These are phyloP conservation scores for Fusarium sp. DNA, from an alignment of 2,329 filamentous ascomycete species.

Conservation along the genomic window DNA sequence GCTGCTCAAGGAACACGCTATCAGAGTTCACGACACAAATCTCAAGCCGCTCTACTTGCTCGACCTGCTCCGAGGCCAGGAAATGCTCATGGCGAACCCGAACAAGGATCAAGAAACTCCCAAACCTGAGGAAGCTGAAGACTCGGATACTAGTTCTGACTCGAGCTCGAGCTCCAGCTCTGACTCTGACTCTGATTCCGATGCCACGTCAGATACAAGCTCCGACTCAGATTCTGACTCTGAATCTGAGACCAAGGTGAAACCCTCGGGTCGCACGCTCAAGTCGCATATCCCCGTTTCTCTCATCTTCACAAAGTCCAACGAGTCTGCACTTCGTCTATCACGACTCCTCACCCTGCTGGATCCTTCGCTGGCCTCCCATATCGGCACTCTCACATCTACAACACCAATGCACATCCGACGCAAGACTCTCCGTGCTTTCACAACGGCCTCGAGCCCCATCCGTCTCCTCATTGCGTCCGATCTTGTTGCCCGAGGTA, in stretches of 20 bases:
- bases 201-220: conserved; percentile 39
- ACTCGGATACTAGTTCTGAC: conserved; percentile 48
- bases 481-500: conserved; percentile 90
- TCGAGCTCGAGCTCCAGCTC: conserved; percentile 47
- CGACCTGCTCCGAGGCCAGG: conserved; percentile 72
- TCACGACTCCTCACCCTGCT: conserved; percentile 79
- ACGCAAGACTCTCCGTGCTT: conserved; percentile 74
- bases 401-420: conserved; percentile 79
- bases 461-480: conserved; percentile 86
- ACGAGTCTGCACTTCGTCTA: conserved; percentile 88
- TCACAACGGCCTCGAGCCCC: conserved; percentile 72
- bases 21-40: conserved; percentile 74
- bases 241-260: conserved; percentile 42
- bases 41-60: conserved; percentile 89
- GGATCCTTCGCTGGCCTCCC: conserved; percentile 64
- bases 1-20: conserved; percentile 70
- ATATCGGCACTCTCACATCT: conserved; percentile 79
- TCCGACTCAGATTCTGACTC: conserved; percentile 48
- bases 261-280: conserved; percentile 26
- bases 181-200: conserved; percentile 47
- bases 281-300: conserved; percentile 58
- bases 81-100: conserved; percentile 53
- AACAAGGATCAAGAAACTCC: conserved; percentile 15
- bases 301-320: conserved; percentile 91
- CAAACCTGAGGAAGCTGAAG: conserved; percentile 50